Evolutionary conservation across 306 rosid genomes (phyloP), one percentile per base, ranked within the genome.

Genomic region (Begonia fuchsioides): DNA sequence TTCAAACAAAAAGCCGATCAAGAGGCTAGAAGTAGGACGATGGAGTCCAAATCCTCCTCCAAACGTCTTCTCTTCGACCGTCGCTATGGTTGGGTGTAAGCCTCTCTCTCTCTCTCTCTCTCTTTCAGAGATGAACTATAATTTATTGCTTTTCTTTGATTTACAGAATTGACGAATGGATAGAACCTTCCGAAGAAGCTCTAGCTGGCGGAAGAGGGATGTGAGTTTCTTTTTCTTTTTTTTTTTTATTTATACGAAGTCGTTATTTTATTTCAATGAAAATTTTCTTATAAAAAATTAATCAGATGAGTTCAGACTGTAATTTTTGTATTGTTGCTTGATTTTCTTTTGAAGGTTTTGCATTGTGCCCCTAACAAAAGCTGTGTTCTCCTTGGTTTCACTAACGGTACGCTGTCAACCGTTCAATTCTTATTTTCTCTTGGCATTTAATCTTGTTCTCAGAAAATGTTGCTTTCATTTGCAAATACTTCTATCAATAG

Each of bases 81-180:
- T 13, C 96, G 95, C 71, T 88, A 83, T 67, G 96, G 96, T 61
- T 88, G 90, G 95, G 86, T 83, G 96, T 81, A 69, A 70, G 68
- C 52, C 71, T 62, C 47, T 65, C 53, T n/a, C n/a, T n/a, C n/a
- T n/a, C n/a, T 43, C 53, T 50, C 61, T 45, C 62, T 54, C 41
- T 44, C 45, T 39, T 11, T 40, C 14, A 5, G 38, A 40, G 18
- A 13, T 47, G 6, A 11, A 38, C 48, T 55, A 15, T 52, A 12
- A 43, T 14, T 48, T 50, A 26, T 41, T 12, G 12, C 12, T 61
- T 43, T 56, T 16, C 52, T 47, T 11, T 20, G 5, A 16, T 26
- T 52, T 45, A 47, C 90, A 88, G 96, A 70, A 66, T 83, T 63
- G 95, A 83, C 57, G 95, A 88, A 43, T 88, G 93, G 95, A 88